phyloP scores from a whole-genome alignment of 176 grass and related monocot genomes.

The Zea mays region DNA sequence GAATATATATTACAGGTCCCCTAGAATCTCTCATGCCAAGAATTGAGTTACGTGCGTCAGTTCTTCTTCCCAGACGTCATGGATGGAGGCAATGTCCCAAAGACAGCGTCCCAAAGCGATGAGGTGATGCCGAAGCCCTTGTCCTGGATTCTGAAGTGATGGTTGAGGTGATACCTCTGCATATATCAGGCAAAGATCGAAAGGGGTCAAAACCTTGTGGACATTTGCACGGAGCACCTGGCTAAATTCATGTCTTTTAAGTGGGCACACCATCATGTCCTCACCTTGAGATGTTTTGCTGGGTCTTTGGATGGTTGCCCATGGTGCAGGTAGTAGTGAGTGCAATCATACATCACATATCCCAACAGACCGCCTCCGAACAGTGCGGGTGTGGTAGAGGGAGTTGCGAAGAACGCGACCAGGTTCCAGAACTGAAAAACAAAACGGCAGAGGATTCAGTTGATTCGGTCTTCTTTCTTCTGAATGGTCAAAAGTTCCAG shows the following conservation, averaged over 20 bases:
- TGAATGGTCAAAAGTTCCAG: background rate
- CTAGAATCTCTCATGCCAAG: constrained; percentile 37
- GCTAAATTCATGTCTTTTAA: constrained; percentile 4
- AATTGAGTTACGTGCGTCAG: constrained; percentile 36
- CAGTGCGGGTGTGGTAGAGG: constrained; percentile 67
- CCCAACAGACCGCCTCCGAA: constrained; percentile 86
- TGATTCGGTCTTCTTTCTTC: background rate
- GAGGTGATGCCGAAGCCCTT: constrained; percentile 95
- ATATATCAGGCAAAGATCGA: background rate
- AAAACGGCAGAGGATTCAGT: background rate
- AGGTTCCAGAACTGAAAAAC: constrained; percentile 84
- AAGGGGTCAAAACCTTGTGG: constrained; percentile 18
- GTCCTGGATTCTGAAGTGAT: constrained; percentile 88
- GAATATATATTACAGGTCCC: constrained; percentile 58
- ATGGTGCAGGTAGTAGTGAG: constrained; percentile 90
- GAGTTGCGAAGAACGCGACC: constrained; percentile 52
- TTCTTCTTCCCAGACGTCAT: constrained; percentile 36
- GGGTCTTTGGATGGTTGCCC: constrained; percentile 76
- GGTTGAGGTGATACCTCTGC: constrained; percentile 89
- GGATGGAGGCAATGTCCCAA: constrained; percentile 64
- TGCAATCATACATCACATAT: constrained; percentile 96
- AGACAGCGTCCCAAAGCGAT: constrained; percentile 73
- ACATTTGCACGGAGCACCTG: background rate
- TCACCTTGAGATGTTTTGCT: constrained; percentile 80
- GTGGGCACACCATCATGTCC: constrained; percentile 7